Base-by-base conservation (phyloP, 176 grass and related monocot species). In the Phoenix roebelenii region DNA sequence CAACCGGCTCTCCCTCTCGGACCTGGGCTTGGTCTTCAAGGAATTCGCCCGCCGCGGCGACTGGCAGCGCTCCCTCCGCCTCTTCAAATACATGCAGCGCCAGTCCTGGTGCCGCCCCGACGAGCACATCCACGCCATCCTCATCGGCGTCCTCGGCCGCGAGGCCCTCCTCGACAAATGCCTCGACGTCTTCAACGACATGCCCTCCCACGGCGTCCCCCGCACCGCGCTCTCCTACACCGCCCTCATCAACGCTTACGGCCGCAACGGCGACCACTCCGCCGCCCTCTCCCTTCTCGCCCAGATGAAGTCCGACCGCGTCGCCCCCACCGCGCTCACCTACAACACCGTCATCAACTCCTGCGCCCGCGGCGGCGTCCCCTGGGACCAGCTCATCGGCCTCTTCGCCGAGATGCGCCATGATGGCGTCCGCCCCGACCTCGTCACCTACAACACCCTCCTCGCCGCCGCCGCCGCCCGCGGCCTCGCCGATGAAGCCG, bases 81-180 rank as follows among this genome's bases (percentile, higher is more conserved):
- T 97, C 25, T 97, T 97, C 92, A 97, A 97, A 72, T 97, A 97
- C 76, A 97, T 88, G 87, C 77, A 84, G 78, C 81, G 87, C 51
- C 87, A 91, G 56, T 71, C 87, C 3, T 97, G 92, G 92, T 97
- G 92, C 84, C 86, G 83, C 74, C 92, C 87, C 76, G 84, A 97
- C 83, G 84, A 97, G 76, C 92, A 91, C 78, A 97, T 97, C 69
- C 81, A 91, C 65, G 87, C 92, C 29, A 91, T 97, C 70, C 55
- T 97, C 52, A 85, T 97, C 67, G 87, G 92, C 58, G 81, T 88
- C 55, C 78, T 97, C 49, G 92, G 92, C 4, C 87, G 87, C 71
- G 82, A 97, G 75, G 81, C 75, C 58, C 81, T 89, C 15, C 72
- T 82, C 7, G 26, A 58, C 19, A 82, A 82, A 61, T 74, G 72